Evolutionary conservation across 1,139 yeast genomes (phyloP).

Genomic region (Pichia sp.): DNA sequence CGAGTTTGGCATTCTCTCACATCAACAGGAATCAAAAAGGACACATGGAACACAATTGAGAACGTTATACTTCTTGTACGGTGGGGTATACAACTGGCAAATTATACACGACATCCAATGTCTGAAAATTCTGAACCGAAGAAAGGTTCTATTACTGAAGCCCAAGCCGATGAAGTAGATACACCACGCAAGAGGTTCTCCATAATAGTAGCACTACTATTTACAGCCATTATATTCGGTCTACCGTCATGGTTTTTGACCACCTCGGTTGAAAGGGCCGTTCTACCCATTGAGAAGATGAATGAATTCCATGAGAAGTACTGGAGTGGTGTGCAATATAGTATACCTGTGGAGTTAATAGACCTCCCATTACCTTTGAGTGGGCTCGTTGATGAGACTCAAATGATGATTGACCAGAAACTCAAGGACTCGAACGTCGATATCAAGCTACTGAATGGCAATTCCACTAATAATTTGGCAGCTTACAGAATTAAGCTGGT

Average conservation of each 20-base stretch:
- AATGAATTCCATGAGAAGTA: conserved; percentile 28
- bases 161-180: background rate
- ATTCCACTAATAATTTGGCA: background rate
- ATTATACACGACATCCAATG: no score
- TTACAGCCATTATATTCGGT: conserved; percentile 50
- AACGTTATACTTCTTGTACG: no score
- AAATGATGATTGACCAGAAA: conserved; percentile 27
- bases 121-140: no score
- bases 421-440: conserved; percentile 3
- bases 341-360: conserved; percentile 49
- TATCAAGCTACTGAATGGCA: conserved; percentile 1
- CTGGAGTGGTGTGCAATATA: conserved; percentile 25
- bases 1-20: no score
- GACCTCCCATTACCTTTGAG: conserved; percentile 27
- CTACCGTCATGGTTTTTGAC: conserved; percentile 67
- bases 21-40: no score
- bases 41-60: no score
- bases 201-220: conserved; percentile 19
- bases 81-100: no score
- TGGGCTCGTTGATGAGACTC: conserved; percentile 28
- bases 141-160: background rate
- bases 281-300: conserved; percentile 54
- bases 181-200: conserved; percentile 4
- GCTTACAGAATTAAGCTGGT: conserved; percentile 25
- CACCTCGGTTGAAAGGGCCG: conserved; percentile 70